Evolutionary conservation across 306 rosid species (phyloP), one percentile per base, ranked within the genome.

Genomic region (Aeschynomene evenia): DNA sequence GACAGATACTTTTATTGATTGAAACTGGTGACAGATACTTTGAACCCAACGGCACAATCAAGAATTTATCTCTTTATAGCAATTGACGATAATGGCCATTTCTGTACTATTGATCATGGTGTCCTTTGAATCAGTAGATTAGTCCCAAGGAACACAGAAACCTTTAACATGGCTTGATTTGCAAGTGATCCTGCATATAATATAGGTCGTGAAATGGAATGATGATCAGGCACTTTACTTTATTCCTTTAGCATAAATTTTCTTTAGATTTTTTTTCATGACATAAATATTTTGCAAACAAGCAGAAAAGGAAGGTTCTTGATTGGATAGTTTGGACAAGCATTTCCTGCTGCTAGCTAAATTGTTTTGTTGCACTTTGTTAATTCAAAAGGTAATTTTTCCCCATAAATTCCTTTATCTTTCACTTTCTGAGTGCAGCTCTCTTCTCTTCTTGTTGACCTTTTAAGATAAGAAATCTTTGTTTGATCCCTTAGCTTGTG

Each of bases 131-230:
- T 71, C 81, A 68, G 15, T 16, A 7, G 16, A 72, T 54, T 2
- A 73, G 52, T 59, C 23, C 61, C 20, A 15, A 22, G 7, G 74
- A 29, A 54, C 55, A 59, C 36, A 31, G 51, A 19, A 56, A 61
- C 69, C 20, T 42, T 58, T 26, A 26, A 3, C 29, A 26, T 82
- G 58, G 91, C 84, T 84, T 82, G 84, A 66, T 68, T 79, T 66
- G 73, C 79, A 84, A 72, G 86, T 34, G 77, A 87, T 70, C 75
- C 71, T 72, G 33, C 55, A 40, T 39, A 31, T 36, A n/a, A n/a
- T n/a, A n/a, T 53, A 19, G 50, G 79, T 75, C 75, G 33, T 14
- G 49, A 50, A 77, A 45, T 20, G 20, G 68, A n/a, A 51, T 45
- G 48, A 28, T 48, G 52, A 39, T 21, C 36, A 50, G 66, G 4